Evolutionary conservation across 805 yeast genomes (phyloP).

Genomic region (Yamadazyma akitaensis): DNA sequence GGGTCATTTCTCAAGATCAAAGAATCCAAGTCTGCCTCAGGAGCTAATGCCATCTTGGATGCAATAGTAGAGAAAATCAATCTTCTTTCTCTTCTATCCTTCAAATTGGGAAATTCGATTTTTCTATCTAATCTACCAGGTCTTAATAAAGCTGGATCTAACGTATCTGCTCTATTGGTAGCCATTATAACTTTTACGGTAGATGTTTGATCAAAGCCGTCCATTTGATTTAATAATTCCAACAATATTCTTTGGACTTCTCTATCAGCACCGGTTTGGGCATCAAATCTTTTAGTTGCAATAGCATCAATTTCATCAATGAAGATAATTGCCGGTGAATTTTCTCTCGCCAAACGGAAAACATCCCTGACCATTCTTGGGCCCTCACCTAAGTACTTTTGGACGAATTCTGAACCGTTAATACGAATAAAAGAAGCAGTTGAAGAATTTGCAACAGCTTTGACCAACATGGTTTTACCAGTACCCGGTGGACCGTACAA

Average conservation of each 20-base stretch:
- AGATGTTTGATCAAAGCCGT: constrained; percentile 94
- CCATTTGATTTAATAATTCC: constrained; percentile 97
- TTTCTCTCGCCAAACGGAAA: constrained; percentile 94
- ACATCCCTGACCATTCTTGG: constrained; percentile 99
- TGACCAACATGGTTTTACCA: constrained; percentile 98
- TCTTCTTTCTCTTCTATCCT: constrained; percentile 97
- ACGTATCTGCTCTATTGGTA: constrained; percentile 97
- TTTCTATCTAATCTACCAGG: constrained; percentile 98
- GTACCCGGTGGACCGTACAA: constrained; percentile 99
- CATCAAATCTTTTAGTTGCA: constrained; percentile 98
- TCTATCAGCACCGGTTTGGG: constrained; percentile 99
- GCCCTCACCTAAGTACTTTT: constrained; percentile 97
- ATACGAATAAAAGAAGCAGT: constrained; percentile 96
- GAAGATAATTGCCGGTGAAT: constrained; percentile 94
- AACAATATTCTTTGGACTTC: constrained; percentile 97
- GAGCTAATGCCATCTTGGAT: constrained; percentile 95
- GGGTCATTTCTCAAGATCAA: constrained; percentile 95
- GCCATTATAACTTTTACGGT: constrained; percentile 99
- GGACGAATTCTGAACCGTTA: constrained; percentile 97
- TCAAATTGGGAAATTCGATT: constrained; percentile 93
- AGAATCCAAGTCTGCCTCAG: constrained; percentile 95
- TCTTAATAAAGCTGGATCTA: constrained; percentile 96
- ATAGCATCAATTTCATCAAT: constrained; percentile 99
- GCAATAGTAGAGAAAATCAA: constrained; percentile 94
- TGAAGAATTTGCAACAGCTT: constrained; percentile 96